Evolutionary conservation across 2,329 filamentous ascomycete genomes (phyloP), one percentile per base, ranked within the genome.

Genomic region (Talaromyces piceae): DNA sequence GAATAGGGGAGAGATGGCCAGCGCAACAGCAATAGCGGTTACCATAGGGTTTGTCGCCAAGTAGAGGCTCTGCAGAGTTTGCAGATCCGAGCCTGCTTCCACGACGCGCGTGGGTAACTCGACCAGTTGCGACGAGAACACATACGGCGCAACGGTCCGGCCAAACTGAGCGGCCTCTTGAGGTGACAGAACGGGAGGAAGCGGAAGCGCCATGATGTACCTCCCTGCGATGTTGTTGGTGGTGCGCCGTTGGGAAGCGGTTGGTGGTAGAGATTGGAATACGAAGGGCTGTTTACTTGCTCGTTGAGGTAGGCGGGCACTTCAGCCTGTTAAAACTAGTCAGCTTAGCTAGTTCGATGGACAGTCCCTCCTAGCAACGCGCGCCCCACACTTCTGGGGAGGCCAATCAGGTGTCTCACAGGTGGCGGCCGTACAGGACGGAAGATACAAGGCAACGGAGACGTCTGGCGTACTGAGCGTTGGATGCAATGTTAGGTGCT

Each of bases 11-110:
- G 82, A 82, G n/a, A 95, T 68, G 37, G 82, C 76, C 16, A 95
- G 60, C 2, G 87, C 86, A 49, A 88, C 79, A 0, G 82, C 84
- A 57, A 94, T 77, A 2, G 82, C 87, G 1, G 81, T 83, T 25
- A 95, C 77, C 39, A 95, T 74, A 0, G 93, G 93, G 65, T 98
- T 97, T 16, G 91, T 97, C 45, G 82, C 77, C 50, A 86, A 67
- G 63, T 97, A 98, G 52, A 95, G 72, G 48, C 75, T 80, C 60
- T 82, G 76, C 50, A 96, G 73, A 47, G 75, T 80, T 48, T 81
- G 77, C 28, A 78, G 69, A 63, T 80, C 82, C 57, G 77, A 76
- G 56, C 82, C 73, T 58, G 79, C 80, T 47, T 80, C 77, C 55
- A 82, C 66, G 49, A 87, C 65, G 58, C 82, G 80, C 51, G 78